phyloP scores from a whole-genome alignment of 164 flowering plant species.

The Tetrastigma voinierianum region DNA sequence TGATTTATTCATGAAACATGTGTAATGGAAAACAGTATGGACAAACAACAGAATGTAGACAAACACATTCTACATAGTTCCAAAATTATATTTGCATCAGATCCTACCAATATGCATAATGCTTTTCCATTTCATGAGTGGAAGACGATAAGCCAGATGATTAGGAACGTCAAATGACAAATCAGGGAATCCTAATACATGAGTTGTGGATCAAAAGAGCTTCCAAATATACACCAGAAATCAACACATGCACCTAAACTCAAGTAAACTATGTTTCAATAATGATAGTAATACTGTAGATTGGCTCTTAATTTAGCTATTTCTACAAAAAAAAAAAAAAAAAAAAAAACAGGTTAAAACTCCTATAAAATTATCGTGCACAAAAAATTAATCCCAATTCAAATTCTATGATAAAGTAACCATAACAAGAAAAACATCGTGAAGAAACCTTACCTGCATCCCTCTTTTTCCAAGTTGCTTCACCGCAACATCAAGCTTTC shows the following conservation, averaged over 20 bases:
- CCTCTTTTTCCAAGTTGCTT: conserved; percentile 85
- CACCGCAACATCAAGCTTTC: conserved; percentile 67
- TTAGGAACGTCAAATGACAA: no score
- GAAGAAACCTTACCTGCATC: conserved; percentile 60
- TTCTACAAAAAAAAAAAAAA: background rate
- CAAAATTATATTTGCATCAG: no score
- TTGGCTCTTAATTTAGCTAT: background rate
- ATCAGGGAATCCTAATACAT: no score
- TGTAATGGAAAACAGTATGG: no score
- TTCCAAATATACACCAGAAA: background rate
- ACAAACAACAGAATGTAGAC: no score
- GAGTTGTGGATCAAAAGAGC: background rate
- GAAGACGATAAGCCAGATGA: no score
- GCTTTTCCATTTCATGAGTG: no score
- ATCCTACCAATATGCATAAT: no score
- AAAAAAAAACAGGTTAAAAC: background rate
- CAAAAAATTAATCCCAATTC: background rate
- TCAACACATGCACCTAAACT: background rate
- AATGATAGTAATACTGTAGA: no score
- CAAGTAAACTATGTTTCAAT: no score
- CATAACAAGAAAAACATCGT: background rate
- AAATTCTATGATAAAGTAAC: background rate
- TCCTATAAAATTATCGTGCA: background rate
- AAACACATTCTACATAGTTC: no score
- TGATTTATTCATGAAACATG: no score